phyloP scores from a whole-genome alignment of 768 basidiomycete species.

The Cytidiella melzeri region DNA sequence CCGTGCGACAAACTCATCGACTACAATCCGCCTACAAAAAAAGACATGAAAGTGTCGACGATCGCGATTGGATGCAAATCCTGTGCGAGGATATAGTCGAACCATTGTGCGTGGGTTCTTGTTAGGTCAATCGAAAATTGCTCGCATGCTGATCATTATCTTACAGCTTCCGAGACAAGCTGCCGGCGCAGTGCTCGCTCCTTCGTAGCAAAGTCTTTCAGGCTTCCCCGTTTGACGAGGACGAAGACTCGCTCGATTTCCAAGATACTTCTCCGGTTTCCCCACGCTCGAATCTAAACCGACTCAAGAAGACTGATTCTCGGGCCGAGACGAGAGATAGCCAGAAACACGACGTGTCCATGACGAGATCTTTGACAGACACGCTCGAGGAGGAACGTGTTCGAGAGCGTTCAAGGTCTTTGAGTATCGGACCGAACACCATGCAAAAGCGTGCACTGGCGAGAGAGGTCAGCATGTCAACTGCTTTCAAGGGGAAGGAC shows the following conservation, averaged over 20 bases:
- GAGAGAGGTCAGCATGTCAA: slow-evolving; percentile 74
- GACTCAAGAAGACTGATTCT: slow-evolving; percentile 8
- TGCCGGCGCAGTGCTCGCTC: slow-evolving; percentile 50
- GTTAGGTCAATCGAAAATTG: neutral
- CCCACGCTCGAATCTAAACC: slow-evolving; percentile 13
- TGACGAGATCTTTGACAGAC: slow-evolving; percentile 24
- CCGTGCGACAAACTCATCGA: slow-evolving; percentile 4
- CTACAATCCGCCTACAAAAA: slow-evolving; percentile 19
- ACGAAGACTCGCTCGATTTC: slow-evolving; percentile 20
- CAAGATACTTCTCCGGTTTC: slow-evolving; percentile 15
- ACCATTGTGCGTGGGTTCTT: slow-evolving; percentile 39
- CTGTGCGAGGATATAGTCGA: slow-evolving; percentile 69
- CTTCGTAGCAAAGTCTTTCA: slow-evolving; percentile 66
- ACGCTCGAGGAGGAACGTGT: slow-evolving; percentile 60
- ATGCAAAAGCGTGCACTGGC: slow-evolving; percentile 51
- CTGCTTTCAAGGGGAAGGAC: slow-evolving; percentile 47
- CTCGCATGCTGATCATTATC: neutral
- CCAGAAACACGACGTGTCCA: slow-evolving; percentile 1
- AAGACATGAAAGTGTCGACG: slow-evolving; percentile 15
- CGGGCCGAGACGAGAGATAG: slow-evolving; percentile 5
- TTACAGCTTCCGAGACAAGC: slow-evolving; percentile 46
- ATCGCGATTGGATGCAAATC: slow-evolving; percentile 64
- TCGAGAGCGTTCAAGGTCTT: slow-evolving; percentile 33
- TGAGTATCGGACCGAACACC: slow-evolving; percentile 22
- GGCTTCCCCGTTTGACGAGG: slow-evolving; percentile 52